Conservation (phyloP, 257 asterid genomes). For the Lycium ferocissimum region DNA sequence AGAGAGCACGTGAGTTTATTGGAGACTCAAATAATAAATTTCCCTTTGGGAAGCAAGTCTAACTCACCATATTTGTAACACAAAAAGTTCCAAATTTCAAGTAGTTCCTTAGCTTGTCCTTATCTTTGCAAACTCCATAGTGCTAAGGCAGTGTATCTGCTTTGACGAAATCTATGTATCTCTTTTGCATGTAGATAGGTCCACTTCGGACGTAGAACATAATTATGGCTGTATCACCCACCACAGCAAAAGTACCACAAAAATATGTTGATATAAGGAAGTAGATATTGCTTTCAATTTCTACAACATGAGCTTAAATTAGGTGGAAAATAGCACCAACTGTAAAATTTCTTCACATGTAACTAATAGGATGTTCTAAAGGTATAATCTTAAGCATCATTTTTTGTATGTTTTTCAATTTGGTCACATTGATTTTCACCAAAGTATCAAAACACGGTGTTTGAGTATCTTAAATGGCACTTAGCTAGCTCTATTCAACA, state of each 20-base stretch:
- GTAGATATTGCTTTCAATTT: background rate
- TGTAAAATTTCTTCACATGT: too few relatives aligned
- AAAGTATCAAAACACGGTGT: too few relatives aligned
- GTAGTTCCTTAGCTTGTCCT: constrained; percentile 29
- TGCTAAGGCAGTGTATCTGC: constrained; percentile 18
- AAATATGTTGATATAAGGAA: background rate
- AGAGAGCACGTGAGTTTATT: background rate
- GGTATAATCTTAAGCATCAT: too few relatives aligned
- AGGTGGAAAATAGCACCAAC: too few relatives aligned
- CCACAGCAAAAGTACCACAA: background rate
- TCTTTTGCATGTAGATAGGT: constrained; percentile 19
- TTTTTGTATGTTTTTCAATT: too few relatives aligned
- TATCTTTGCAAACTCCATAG: constrained; percentile 24
- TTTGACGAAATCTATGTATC: constrained; percentile 20
- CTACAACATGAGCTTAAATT: background rate
- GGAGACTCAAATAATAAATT: background rate
- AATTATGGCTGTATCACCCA: constrained; percentile 18
- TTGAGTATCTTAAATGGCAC: too few relatives aligned
- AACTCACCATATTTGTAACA: background rate
- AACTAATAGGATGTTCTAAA: too few relatives aligned
- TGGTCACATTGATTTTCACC: too few relatives aligned
- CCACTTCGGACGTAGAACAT: constrained; percentile 9
- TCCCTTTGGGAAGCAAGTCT: background rate
- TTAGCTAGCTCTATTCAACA: too few relatives aligned
- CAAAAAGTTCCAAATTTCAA: background rate